Evolutionary conservation across 352 stramenopile species (phyloP), one percentile per base, ranked within the genome.

Genomic region (Phytophthora sp.): DNA sequence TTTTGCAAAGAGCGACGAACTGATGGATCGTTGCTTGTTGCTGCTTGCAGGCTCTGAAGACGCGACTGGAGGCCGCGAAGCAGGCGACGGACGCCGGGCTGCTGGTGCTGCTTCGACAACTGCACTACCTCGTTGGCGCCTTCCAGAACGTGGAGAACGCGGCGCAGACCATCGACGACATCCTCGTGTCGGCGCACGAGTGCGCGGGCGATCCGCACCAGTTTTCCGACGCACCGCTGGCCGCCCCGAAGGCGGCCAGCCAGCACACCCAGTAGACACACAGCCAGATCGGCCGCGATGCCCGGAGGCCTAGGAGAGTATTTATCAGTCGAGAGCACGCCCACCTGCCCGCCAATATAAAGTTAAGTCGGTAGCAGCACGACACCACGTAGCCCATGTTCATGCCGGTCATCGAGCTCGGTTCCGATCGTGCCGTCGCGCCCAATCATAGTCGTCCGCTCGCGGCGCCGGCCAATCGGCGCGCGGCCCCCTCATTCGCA

Each of bases 101-200:
- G 64, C 57, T 92, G 20, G 72, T 84, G 51, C 44, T 92, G 32
- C 38, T 92, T 44, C 76, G 82, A 4, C 82, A 92, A 57, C 69
- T 92, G 35, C 82, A 92, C 64, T 92, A 92, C 61, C 69, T 92
- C 37, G 74, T 87, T 21, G 74, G 77, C 44, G 82, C 81, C 7
- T 92, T 92, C 58, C 79, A 89, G 62, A 80, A 92, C 52, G 78
- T 89, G 23, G 76, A 88, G 23, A 76, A 84, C 45, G 76, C 82
- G 15, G 80, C 80, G 41, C 63, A 75, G 38, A 76, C 69, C 32
- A 87, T 92, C 38, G 82, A 89, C 41, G 53, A 66, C 26, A 79
- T 92, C 43, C 66, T 90, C 39, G 67, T 74, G 34, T 76, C 77
- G n/a, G 62, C 63, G 13, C 74, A 91, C 53, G 68, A 82, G 17